Conservation (phyloP, 1,284 basidiomycete genomes). For the Apiotrichum siamense region DNA sequence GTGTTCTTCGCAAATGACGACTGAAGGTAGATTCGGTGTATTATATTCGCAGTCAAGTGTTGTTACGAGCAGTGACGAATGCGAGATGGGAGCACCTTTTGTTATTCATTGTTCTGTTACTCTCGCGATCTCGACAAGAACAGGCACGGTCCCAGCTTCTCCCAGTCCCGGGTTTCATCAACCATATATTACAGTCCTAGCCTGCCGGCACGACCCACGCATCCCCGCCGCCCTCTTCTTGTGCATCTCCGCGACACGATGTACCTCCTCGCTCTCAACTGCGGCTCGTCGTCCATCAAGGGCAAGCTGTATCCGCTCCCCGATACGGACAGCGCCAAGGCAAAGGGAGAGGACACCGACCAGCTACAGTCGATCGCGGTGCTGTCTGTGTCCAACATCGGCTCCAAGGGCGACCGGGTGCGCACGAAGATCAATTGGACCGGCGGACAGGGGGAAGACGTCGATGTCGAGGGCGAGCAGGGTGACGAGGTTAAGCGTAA, state of each 20-base stretch:
- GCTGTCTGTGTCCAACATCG: slow-evolving; percentile 41
- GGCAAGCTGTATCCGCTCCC: slow-evolving; percentile 43
- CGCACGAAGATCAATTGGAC: slow-evolving; percentile 34
- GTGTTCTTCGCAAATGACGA: no score
- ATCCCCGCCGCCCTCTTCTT: background rate
- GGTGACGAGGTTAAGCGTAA: slow-evolving; percentile 42
- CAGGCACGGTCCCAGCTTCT: no score
- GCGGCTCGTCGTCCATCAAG: slow-evolving; percentile 49
- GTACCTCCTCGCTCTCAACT: slow-evolving; percentile 48
- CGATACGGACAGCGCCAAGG: background rate
- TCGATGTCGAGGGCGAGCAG: slow-evolving; percentile 35
- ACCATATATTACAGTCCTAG: no score
- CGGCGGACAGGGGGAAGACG: slow-evolving; percentile 22
- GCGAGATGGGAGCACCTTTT: no score
- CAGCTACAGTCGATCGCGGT: slow-evolving; percentile 25
- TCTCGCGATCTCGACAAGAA: no score
- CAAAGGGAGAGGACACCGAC: background rate
- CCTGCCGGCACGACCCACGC: no score
- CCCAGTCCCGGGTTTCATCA: no score
- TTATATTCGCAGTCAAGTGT: no score
- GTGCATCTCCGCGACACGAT: slow-evolving; percentile 4
- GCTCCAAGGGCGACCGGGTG: slow-evolving; percentile 42
- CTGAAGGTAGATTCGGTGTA: no score
- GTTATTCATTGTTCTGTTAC: no score
- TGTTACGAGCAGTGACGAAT: no score